phyloP scores from a whole-genome alignment of 1,284 basidiomycete genomes.

The Rhodotorula sp. region DNA sequence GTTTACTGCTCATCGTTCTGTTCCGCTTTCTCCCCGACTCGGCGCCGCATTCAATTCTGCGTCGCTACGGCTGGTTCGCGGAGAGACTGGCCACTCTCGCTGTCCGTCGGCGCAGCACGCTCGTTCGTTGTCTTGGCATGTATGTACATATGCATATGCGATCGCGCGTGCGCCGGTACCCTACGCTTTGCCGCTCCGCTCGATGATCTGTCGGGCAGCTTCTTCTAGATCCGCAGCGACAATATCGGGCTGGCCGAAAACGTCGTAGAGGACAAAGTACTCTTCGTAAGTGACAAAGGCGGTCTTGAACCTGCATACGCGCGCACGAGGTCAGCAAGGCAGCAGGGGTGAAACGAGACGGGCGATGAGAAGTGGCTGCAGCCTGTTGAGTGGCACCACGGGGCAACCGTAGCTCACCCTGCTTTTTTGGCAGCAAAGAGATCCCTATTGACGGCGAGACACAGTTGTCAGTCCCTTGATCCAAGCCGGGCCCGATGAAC shows the following conservation, averaged over 20 bases:
- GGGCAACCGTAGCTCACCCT: conserved; percentile 7
- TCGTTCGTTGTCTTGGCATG: too few species aligned
- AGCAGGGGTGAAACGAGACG: too few species aligned
- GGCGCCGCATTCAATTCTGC: too few species aligned
- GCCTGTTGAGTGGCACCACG: too few species aligned
- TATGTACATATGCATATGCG: not conserved
- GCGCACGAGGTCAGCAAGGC: too few species aligned
- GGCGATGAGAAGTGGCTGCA: not conserved
- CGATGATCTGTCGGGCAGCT: conserved; percentile 25
- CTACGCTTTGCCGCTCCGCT: not conserved
- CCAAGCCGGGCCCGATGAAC: not conserved
- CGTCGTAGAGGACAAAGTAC: conserved; percentile 8
- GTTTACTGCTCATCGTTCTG: too few species aligned
- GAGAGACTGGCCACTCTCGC: too few species aligned
- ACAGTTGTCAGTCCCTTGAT: not conserved
- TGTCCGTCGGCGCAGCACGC: too few species aligned
- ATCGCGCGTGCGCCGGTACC: not conserved
- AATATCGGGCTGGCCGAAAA: conserved; percentile 33
- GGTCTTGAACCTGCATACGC: conserved; percentile 25
- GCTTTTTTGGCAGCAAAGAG: conserved; percentile 31
- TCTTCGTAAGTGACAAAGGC: conserved; percentile 34
- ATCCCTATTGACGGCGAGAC: conserved; percentile 15
- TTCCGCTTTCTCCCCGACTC: too few species aligned
- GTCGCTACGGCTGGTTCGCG: too few species aligned
- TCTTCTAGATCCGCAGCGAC: conserved; percentile 31